Percentiles rank a stretch among this genome's conserved stretches.
Evolutionary conservation across 129 eudicot genomes (phyloP).

Genomic region (Ambrosia artemisiifolia): DNA sequence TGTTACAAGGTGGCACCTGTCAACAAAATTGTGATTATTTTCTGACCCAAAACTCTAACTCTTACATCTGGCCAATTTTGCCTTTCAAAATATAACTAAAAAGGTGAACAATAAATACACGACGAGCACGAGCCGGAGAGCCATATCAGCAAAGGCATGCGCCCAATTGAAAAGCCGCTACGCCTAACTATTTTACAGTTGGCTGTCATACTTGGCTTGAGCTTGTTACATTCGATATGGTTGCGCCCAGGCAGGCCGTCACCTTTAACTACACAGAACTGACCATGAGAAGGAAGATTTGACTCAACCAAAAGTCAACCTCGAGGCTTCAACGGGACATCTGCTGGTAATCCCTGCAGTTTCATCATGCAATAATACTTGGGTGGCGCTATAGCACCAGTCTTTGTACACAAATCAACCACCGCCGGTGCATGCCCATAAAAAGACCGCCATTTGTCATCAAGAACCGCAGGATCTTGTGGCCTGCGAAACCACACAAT

Average conservation of each 20-base stretch:
- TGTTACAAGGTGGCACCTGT: too few relatives aligned
- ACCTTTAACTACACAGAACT: background rate
- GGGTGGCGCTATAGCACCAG: constrained; percentile 58
- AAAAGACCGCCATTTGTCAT: constrained; percentile 55
- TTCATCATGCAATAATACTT: constrained; percentile 83
- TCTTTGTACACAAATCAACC: constrained; percentile 81
- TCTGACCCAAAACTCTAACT: too few relatives aligned
- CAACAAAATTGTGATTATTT: too few relatives aligned
- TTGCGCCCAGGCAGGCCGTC: background rate
- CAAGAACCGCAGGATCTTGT: constrained; percentile 75
- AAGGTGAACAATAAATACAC: background rate
- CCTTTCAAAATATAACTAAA: too few relatives aligned
- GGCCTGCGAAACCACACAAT: constrained; percentile 73
- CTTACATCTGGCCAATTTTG: too few relatives aligned
- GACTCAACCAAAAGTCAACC: background rate
- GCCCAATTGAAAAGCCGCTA: background rate
- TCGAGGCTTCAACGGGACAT: constrained; percentile 25
- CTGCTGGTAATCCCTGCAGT: constrained; percentile 65
- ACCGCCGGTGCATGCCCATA: constrained; percentile 93
- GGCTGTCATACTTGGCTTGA: background rate
- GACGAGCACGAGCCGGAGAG: background rate
- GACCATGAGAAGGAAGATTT: background rate
- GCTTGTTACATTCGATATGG: background rate
- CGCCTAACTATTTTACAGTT: background rate
- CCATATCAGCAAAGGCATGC: background rate